Evolutionary conservation across 129 eudicot species (phyloP).

Genomic region (Centaurea solstitialis): DNA sequence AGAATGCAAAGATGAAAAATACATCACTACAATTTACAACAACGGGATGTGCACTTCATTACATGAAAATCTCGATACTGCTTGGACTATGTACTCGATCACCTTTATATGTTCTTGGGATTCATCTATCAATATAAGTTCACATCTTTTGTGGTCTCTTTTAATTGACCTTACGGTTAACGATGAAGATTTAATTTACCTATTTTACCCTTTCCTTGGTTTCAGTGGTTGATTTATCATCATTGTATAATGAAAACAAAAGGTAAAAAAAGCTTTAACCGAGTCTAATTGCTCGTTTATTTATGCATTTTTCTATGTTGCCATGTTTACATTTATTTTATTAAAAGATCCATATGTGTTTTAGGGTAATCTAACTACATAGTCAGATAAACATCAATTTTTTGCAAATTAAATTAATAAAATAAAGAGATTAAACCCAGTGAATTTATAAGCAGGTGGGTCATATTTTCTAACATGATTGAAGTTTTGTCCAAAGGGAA

Average conservation of each 20-base stretch:
- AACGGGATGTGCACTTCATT: background rate
- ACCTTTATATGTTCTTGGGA: background rate
- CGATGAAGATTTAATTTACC: background rate
- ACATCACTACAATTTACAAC: too few relatives aligned
- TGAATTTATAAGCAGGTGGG: background rate
- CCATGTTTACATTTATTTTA: background rate
- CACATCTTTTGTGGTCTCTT: background rate
- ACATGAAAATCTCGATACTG: background rate
- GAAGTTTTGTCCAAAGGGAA: slow-evolving; percentile 3
- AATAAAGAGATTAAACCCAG: too few relatives aligned
- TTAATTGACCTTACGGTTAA: background rate
- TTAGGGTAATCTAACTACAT: background rate
- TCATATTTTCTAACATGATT: background rate
- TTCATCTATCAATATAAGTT: background rate
- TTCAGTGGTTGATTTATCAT: background rate
- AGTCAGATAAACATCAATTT: background rate
- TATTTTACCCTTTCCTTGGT: background rate
- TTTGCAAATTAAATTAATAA: too few relatives aligned
- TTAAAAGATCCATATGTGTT: background rate
- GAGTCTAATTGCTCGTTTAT: background rate
- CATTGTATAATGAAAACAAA: background rate
- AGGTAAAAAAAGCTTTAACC: too few relatives aligned
- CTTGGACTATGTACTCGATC: background rate
- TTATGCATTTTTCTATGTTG: background rate
- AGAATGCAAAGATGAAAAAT: too few relatives aligned